Conservation (phyloP, 345 rosid species). For the Syzygium grande region DNA sequence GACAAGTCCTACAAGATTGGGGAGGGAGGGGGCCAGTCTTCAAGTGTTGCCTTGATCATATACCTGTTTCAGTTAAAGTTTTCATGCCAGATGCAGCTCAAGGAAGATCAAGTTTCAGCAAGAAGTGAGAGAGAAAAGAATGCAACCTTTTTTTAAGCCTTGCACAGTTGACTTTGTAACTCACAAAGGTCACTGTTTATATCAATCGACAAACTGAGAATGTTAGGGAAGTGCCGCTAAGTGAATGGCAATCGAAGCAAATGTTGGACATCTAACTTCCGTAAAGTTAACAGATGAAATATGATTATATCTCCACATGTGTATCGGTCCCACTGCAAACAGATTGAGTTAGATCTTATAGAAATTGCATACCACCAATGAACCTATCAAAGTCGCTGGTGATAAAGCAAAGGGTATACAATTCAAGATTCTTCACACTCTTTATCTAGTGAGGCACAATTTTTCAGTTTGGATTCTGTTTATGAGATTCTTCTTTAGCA, state of each 20-base stretch:
- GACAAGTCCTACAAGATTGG: slow-evolving; percentile 50
- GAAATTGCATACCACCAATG: neutral
- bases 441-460: neutral
- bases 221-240: neutral
- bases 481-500: neutral
- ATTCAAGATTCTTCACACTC: neutral
- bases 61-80: slow-evolving; percentile 77
- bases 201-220: neutral
- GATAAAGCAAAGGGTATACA: neutral
- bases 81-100: slow-evolving; percentile 92
- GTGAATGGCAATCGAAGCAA: neutral
- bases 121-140: slow-evolving; percentile 44
- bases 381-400: neutral
- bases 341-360: neutral
- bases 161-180: neutral
- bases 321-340: neutral
- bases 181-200: neutral
- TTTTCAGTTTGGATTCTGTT: too few species aligned
- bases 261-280: neutral
- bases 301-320: neutral
- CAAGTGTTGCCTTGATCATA: slow-evolving; percentile 76
- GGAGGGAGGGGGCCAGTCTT: slow-evolving; percentile 98
- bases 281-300: neutral
- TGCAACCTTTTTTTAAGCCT: neutral
- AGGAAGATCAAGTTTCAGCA: slow-evolving; percentile 75